Conservation (phyloP, 495 filamentous ascomycete genomes). For the Delitschia confertaspora region DNA sequence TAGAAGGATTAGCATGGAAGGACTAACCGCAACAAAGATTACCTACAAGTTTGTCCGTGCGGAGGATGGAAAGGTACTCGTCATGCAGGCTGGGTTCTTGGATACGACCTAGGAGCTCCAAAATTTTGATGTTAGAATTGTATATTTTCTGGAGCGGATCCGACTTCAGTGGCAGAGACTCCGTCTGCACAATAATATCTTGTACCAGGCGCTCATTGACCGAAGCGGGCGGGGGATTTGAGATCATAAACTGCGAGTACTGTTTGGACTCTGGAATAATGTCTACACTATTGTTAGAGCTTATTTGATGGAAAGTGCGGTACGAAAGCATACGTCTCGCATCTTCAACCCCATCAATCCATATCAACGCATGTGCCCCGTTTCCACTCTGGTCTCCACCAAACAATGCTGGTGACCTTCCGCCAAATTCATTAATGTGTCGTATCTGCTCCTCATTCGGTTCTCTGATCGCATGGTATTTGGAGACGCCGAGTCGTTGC, state of each 20-base stretch:
- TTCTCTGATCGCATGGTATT: conserved; percentile 42
- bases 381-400: conserved; percentile 19
- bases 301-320: background rate
- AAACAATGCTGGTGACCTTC: conserved; percentile 38
- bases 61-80: conserved; percentile 12
- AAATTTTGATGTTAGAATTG: conserved; percentile 2
- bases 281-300: background rate
- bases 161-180: conserved; percentile 5
- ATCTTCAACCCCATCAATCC: conserved; percentile 42
- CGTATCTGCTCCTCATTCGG: conserved; percentile 40
- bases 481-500: conserved; percentile 45
- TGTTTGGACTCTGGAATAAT: background rate
- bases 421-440: conserved; percentile 44
- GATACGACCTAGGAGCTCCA: background rate
- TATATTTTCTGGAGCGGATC: conserved; percentile 2
- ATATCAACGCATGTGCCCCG: conserved; percentile 35
- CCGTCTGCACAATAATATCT: conserved; percentile 18
- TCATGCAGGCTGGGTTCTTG: conserved; percentile 1
- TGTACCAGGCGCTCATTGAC: conserved; percentile 18
- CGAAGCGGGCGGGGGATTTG: conserved; percentile 13
- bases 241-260: conserved; percentile 11
- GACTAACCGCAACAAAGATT: no score
- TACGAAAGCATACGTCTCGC: conserved; percentile 40
- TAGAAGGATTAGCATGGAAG: no score
- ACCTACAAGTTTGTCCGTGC: conserved; percentile 9